Conservation (phyloP, 768 basidiomycete genomes). For the Mycena metata region DNA sequence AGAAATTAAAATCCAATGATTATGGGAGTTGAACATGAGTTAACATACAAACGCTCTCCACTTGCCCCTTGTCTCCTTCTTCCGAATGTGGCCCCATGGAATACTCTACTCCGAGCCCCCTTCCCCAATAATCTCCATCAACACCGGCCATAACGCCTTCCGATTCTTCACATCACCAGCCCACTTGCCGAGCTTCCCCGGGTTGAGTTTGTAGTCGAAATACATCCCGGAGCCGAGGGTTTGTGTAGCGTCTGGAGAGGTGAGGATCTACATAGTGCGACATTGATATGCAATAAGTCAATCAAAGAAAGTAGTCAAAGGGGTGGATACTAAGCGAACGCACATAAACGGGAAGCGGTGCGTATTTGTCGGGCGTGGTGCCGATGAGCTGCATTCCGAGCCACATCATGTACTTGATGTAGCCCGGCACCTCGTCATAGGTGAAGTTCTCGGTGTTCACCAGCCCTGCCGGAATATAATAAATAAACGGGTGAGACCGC, state of each 20-base stretch:
- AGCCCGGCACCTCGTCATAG: neutral
- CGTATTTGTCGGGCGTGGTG: conserved; percentile 17
- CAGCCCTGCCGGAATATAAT: neutral
- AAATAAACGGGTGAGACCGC: too few relatives aligned
- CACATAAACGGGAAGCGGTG: conserved; percentile 11
- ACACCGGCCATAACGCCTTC: conserved; percentile 6
- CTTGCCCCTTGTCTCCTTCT: too few relatives aligned
- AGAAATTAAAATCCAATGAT: too few relatives aligned
- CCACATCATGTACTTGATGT: neutral
- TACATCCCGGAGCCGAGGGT: neutral
- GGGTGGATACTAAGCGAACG: neutral
- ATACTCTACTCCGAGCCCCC: too few relatives aligned
- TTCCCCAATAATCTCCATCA: conserved; percentile 18
- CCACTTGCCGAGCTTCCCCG: conserved; percentile 13
- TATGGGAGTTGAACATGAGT: too few relatives aligned
- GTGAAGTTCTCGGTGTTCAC: conserved; percentile 13
- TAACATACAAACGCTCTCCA: too few relatives aligned
- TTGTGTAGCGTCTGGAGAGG: neutral
- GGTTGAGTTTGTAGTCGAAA: neutral
- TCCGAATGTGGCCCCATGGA: too few relatives aligned
- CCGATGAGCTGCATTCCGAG: conserved; percentile 17
- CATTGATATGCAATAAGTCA: too few relatives aligned
- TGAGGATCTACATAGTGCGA: neutral
- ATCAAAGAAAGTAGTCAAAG: too few relatives aligned
- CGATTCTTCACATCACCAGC: conserved; percentile 3